These are phyloP conservation scores for Stagonosporopsis rhizophila DNA, from an alignment of 2,329 filamentous ascomycete species.

Conservation along the genomic window DNA sequence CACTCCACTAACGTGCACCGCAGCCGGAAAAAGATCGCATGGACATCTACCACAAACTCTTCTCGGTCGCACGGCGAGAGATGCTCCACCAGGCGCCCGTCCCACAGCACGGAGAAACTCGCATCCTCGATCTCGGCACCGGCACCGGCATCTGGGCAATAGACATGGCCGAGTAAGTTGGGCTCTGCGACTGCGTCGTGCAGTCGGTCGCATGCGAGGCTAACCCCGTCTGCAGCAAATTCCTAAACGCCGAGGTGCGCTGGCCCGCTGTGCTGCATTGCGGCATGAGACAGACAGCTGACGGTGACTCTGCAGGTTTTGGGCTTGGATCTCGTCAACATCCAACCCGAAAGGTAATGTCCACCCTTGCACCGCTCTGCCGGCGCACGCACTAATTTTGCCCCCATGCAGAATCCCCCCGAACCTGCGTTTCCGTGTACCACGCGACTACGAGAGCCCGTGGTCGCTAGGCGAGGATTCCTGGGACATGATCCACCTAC, in stretches of 20 bases:
- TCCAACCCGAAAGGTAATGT: constrained; percentile 63
- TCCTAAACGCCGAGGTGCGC: constrained; percentile 61
- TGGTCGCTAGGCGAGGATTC: constrained; percentile 73
- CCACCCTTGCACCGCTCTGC: constrained; percentile 47
- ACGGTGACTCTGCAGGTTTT: constrained; percentile 54
- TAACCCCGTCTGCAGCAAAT: constrained; percentile 55
- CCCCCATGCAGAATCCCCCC: constrained; percentile 67
- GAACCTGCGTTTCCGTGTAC: constrained; percentile 70
- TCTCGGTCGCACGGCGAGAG: constrained; percentile 67
- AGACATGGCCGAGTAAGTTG: constrained; percentile 77
- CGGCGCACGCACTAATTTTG: constrained; percentile 41
- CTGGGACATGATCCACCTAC: constrained; percentile 85
- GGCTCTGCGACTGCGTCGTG: constrained; percentile 23
- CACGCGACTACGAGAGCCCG: constrained; percentile 77
- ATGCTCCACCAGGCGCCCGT: constrained; percentile 56
- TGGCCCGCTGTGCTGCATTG: constrained; percentile 11
- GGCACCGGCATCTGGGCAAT: constrained; percentile 93
- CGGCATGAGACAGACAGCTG: constrained; percentile 28
- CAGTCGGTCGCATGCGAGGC: constrained; percentile 25
- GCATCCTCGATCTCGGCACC: constrained; percentile 74
- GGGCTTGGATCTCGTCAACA: constrained; percentile 67
- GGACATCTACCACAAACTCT: constrained; percentile 82
- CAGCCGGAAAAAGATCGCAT: constrained; percentile 77
- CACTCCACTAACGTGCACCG: constrained; percentile 25
- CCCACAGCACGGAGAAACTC: constrained; percentile 49